Conservation (phyloP, 306 rosid species). For the Corylus avellana region DNA sequence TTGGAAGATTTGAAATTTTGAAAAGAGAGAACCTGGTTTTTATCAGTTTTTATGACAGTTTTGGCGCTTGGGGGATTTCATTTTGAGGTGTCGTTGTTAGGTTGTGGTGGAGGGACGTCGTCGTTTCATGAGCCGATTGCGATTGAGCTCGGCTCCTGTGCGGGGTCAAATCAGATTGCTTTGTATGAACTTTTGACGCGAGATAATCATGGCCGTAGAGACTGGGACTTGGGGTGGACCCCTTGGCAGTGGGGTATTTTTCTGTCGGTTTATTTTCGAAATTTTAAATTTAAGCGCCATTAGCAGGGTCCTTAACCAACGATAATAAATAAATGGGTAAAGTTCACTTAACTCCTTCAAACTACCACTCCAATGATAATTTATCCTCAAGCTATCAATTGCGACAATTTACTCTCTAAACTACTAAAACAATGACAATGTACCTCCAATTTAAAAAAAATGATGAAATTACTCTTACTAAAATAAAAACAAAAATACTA, state of each 20-base stretch:
- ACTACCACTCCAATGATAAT: too few species aligned
- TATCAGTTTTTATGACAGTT: constrained; percentile 9
- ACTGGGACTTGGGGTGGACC: constrained; percentile 11
- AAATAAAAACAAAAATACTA: too few species aligned
- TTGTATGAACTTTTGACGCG: constrained; percentile 4
- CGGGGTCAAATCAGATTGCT: background rate
- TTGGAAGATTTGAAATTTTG: background rate
- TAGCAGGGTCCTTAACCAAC: background rate
- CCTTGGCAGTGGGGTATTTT: background rate
- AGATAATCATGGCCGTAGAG: background rate
- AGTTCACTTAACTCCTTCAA: too few species aligned
- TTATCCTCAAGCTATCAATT: too few species aligned
- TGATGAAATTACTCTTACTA: too few species aligned
- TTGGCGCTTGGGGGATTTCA: constrained; percentile 31
- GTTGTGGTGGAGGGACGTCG: too few species aligned
- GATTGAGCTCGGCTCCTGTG: constrained; percentile 1
- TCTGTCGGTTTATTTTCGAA: constrained; percentile 4
- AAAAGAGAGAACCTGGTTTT: background rate
- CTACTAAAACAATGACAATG: too few species aligned
- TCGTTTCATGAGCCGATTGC: background rate
- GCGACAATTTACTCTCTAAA: too few species aligned
- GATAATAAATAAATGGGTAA: too few species aligned
- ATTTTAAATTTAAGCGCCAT: constrained; percentile 10
- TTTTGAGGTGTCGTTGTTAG: constrained; percentile 2
- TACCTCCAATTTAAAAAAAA: too few species aligned